phyloP scores from a whole-genome alignment of 2,329 filamentous ascomycete genomes.

The Fusarium solani-melongenae region DNA sequence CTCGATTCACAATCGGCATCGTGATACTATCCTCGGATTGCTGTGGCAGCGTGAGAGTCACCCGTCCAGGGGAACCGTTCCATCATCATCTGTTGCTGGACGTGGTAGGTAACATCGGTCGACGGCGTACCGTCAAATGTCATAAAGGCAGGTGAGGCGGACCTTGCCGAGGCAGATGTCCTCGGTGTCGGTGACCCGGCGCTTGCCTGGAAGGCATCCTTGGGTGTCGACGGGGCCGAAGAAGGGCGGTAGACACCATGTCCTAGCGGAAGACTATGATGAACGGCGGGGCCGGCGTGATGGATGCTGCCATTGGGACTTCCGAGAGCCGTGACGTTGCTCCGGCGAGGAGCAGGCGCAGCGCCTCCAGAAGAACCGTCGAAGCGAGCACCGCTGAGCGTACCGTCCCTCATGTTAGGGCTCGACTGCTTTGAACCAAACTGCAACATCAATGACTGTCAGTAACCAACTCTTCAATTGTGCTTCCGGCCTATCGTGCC shows the following conservation, averaged over 20 bases:
- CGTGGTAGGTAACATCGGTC: slow-evolving; percentile 52
- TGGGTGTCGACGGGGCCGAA: slow-evolving; percentile 31
- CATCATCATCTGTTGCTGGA: slow-evolving; percentile 52
- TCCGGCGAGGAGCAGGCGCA: slow-evolving; percentile 2
- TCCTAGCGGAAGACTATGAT: slow-evolving; percentile 53
- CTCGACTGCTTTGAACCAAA: slow-evolving; percentile 71
- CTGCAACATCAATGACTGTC: slow-evolving; percentile 55
- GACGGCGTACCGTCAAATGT: slow-evolving; percentile 60
- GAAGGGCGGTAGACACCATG: slow-evolving; percentile 32
- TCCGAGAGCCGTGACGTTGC: slow-evolving; percentile 21
- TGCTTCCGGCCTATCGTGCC: slow-evolving; percentile 32
- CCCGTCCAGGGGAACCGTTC: slow-evolving; percentile 61
- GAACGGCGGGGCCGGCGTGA: slow-evolving; percentile 54
- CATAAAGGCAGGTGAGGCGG: slow-evolving; percentile 59
- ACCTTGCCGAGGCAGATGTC: slow-evolving; percentile 51
- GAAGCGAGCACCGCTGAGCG: slow-evolving; percentile 54
- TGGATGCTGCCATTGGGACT: slow-evolving; percentile 24
- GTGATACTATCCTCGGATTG: slow-evolving; percentile 55
- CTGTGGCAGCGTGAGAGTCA: slow-evolving; percentile 62
- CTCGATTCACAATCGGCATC: slow-evolving; percentile 27
- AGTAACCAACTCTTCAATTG: slow-evolving; percentile 50
- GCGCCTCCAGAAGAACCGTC: slow-evolving; percentile 36
- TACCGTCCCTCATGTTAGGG: slow-evolving; percentile 62
- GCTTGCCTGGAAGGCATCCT: slow-evolving; percentile 45
- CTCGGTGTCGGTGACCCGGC: slow-evolving; percentile 46